Evolutionary conservation across 2,329 filamentous ascomycete species (phyloP), one percentile per base, ranked within the genome.

Genomic region (Fusarium circinatum): DNA sequence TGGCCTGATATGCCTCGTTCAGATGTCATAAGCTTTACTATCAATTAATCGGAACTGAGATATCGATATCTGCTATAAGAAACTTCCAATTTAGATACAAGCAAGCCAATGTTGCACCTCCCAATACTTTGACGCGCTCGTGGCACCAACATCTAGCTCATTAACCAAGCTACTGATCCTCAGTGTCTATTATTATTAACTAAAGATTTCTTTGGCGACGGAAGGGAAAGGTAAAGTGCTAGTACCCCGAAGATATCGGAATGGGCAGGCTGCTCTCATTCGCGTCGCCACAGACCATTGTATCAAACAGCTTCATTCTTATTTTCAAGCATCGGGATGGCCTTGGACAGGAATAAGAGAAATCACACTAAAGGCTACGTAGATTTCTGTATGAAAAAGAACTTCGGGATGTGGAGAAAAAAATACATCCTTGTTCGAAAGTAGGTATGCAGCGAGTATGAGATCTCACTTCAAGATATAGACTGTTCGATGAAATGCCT

Each of bases 61-160:
- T 32, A 32, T 32, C 6, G 1, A 14, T 32, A 0, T 32, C 5
- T 32, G 0, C 7, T 32, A 32, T 14, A 2, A 5, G 14, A 32
- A 14, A 32, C 13, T 0, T 32, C 32, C 13, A 32, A 32, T 0
- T 32, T 14, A 32, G 32, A 32, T 14, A 32, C 2, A 32, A 32
- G 32, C 13, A 32, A 14, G 32, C 6, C 32, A 32, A 7, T 0
- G 13, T 0, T 5, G 32, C 32, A 32, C 2, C 32, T 32, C 13
- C 0, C 0, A 14, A 14, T 32, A 14, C 0, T 32, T 32, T 32
- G 1, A 6, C 30, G 13, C 12, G 1, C 1, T 32, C 6, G 14
- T 32, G 2, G 30, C 13, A 1, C 13, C 30, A 32, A 14, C 32
- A 32, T 32, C 32, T 32, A 0, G 32, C 6, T 3, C 0, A 32